Percentiles rank a stretch among this genome's conserved stretches.
Conservation (phyloP, 2,329 filamentous ascomycete genomes). For the Penicillium concentricum region DNA sequence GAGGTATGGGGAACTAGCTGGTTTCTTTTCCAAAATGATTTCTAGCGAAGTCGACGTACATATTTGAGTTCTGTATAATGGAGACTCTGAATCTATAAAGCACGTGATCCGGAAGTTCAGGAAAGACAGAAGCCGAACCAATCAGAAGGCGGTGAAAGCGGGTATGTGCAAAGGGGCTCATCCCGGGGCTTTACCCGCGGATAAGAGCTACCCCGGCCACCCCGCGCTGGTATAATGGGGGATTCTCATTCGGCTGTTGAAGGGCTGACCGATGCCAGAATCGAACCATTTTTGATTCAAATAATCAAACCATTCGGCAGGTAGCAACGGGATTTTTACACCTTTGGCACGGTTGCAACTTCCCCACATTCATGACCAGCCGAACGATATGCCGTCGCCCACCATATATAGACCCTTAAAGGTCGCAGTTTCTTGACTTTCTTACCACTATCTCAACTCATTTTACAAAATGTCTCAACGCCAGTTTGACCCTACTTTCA, state of each 20-base stretch:
- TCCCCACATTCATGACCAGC: constrained; percentile 36
- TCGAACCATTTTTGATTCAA: not conserved
- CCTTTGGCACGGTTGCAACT: constrained; percentile 1
- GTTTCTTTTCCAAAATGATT: no score
- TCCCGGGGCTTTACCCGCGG: constrained; percentile 9
- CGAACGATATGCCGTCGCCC: constrained; percentile 25
- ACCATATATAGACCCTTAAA: constrained; percentile 17
- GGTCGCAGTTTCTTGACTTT: constrained; percentile 6
- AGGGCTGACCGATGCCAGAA: constrained; percentile 2
- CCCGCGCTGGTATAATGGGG: constrained; percentile 4
- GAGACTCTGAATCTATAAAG: no score
- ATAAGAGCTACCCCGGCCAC: constrained; percentile 10
- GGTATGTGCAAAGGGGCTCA: not conserved
- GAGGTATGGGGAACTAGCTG: not conserved
- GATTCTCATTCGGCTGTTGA: constrained; percentile 8
- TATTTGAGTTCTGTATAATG: not conserved
- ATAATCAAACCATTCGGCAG: constrained; percentile 7
- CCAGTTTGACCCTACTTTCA: constrained; percentile 69
- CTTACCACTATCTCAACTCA: not conserved
- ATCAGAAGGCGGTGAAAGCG: not conserved
- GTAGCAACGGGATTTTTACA: constrained; percentile 7
- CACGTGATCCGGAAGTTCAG: not conserved
- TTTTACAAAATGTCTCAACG: constrained; percentile 19
- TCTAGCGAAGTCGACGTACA: not conserved
- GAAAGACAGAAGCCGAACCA: constrained; percentile 3